Evolutionary conservation across 768 basidiomycete species (phyloP).

Genomic region (Dendrothele bispora): DNA sequence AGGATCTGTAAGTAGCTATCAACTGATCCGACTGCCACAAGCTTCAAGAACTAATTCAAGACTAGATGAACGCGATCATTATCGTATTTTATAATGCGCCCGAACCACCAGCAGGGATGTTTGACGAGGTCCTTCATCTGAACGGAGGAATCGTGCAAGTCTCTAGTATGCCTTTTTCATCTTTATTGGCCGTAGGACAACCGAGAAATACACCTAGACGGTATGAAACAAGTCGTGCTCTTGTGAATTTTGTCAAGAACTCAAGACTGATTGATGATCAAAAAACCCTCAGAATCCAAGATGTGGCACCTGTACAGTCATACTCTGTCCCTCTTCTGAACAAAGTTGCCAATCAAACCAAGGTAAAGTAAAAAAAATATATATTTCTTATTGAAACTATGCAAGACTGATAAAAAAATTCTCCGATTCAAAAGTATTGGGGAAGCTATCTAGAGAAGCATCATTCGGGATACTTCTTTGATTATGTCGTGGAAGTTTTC

Average conservation of each 20-base stretch:
- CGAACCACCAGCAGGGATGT: constrained; percentile 30
- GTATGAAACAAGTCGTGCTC: background rate
- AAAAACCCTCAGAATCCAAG: background rate
- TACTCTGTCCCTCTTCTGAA: background rate
- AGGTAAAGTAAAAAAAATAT: background rate
- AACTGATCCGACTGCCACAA: background rate
- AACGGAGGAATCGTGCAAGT: constrained; percentile 22
- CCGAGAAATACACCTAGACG: background rate
- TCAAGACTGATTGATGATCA: background rate
- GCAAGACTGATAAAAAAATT: too few relatives aligned
- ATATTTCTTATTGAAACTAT: background rate
- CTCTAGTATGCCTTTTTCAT: constrained; percentile 24
- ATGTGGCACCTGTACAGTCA: background rate
- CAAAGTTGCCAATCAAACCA: background rate
- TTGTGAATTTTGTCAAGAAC: background rate
- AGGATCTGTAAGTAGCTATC: constrained; percentile 29
- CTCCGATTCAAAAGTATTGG: background rate
- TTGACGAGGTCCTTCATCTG: constrained; percentile 37
- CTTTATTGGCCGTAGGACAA: constrained; percentile 14
- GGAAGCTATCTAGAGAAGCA: too few relatives aligned
- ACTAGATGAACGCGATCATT: constrained; percentile 15
- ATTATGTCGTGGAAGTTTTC: background rate
- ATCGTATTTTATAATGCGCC: constrained; percentile 45
- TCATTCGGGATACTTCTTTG: background rate
- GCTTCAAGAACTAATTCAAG: constrained; percentile 5